Percentiles rank a stretch among this genome's conserved stretches.
Evolutionary conservation across 768 basidiomycete genomes (phyloP).

Genomic region (Rhizopogon roseolus): DNA sequence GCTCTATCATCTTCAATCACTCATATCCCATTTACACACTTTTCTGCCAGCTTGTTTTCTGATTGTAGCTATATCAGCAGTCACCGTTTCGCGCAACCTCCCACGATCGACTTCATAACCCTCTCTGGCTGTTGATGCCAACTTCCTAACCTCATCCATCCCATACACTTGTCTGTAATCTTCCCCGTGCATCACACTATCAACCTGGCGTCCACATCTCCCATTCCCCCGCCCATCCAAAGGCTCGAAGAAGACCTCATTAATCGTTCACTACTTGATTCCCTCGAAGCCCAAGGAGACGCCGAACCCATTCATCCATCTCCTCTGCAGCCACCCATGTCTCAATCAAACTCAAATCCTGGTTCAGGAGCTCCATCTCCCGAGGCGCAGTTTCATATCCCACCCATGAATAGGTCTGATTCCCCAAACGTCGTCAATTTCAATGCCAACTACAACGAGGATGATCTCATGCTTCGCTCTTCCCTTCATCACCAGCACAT

Average conservation of each 20-base stretch:
- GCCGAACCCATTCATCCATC: conserved; percentile 51
- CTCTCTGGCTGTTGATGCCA: conserved; percentile 41
- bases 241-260: conserved; percentile 68
- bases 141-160: conserved; percentile 20
- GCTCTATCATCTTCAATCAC: conserved; percentile 23
- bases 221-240: conserved; percentile 25
- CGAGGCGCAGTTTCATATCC: conserved; percentile 48
- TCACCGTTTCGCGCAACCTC: conserved; percentile 29
- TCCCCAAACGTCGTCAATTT: conserved; percentile 40
- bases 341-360: conserved; percentile 45
- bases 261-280: conserved; percentile 80
- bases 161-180: conserved; percentile 27
- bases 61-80: conserved; percentile 42
- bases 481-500: conserved; percentile 19
- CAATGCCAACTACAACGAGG: conserved; percentile 31
- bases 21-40: conserved; percentile 19
- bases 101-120: conserved; percentile 24
- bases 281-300: conserved; percentile 80
- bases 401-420: conserved; percentile 46
- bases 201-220: conserved; percentile 45
- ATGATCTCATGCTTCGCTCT: conserved; percentile 23
- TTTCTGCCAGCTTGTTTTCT: conserved; percentile 21
- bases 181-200: conserved; percentile 14
- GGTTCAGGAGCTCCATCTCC: conserved; percentile 48
- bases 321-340: conserved; percentile 37